Evolutionary conservation across 2,329 filamentous ascomycete genomes (phyloP), one percentile per base, ranked within the genome.

Genomic region (Apiospora rasikravindrae): DNA sequence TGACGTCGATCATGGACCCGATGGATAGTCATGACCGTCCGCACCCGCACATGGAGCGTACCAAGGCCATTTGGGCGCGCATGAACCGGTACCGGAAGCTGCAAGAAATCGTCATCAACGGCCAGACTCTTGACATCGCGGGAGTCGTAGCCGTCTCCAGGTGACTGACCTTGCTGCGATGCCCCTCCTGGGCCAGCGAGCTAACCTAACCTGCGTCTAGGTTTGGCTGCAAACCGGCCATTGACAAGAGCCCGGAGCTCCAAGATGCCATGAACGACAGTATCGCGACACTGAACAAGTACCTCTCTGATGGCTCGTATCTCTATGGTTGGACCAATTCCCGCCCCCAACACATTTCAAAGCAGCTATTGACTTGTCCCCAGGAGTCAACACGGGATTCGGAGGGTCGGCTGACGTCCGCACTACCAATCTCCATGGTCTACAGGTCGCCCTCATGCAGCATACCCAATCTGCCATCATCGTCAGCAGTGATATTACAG

Each of bases 351-450:
- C 42, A 44, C 14, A 44, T 14, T 14, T 44, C 16, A 13, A 44
- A 44, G 42, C 14, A 16, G 42, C 14, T 44, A 44, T 44, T 44
- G 42, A 44, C 42, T 44, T 44, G 11, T 1, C 42, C 42, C 19
- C n/a, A 78, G 89, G 89, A 24, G 88, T 92, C 67, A 92, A 90
- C 75, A 93, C 91, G 0, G 90, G 90, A 8, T 92, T 92, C 74
- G 91, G 91, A 10, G 90, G 90, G 40, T 90, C 87, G 70, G 91
- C 91, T 19, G 88, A 92, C 77, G 85, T 86, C 0, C 84, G 89
- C 11, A 91, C 89, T 0, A 81, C 84, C 7, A 78, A 87, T 33
- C 80, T 86, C 53, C 75, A 83, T 16, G 83, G 82, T 29, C 84
- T 92, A 10, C 90, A 92, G 78, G 83, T 84, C 19, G 85, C 86